phyloP scores from a whole-genome alignment of 257 asterid genomes.

The Solanum etuberosum region DNA sequence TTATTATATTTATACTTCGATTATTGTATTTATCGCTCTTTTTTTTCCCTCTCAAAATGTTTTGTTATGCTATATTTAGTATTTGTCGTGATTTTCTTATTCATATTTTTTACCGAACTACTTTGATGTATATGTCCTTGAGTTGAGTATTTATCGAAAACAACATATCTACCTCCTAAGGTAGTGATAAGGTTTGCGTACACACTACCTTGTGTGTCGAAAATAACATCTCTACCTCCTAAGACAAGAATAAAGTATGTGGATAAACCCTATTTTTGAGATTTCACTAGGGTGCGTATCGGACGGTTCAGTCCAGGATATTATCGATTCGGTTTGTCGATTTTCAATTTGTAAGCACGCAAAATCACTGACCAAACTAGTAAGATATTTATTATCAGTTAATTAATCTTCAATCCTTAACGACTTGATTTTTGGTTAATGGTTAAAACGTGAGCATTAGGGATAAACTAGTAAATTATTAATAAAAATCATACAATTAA shows the following conservation, averaged over 20 bases:
- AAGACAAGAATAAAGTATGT: fast-evolving
- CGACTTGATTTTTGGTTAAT: neutral
- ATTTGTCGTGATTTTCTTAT: no score
- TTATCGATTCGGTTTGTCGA: neutral
- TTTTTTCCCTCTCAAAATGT: no score
- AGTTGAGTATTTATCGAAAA: no score
- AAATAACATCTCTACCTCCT: neutral
- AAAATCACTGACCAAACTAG: fast-evolving
- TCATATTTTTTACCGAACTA: no score
- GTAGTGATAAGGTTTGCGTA: neutral
- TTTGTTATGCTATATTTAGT: neutral
- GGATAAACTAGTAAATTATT: neutral
- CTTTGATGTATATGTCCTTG: neutral
- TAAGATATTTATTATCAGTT: neutral
- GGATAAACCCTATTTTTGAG: neutral
- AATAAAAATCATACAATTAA: no score
- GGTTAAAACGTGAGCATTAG: neutral
- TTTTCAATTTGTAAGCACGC: neutral
- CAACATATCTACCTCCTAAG: neutral
- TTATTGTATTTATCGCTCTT: neutral
- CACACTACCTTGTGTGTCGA: fast-evolving
- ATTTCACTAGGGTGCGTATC: neutral
- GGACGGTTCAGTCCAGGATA: no score
- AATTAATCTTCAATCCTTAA: fast-evolving
- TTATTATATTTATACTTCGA: neutral